These are phyloP conservation scores for Polygonum maritimum DNA, from an alignment of 148 eudicot species.

Conservation along the genomic window DNA sequence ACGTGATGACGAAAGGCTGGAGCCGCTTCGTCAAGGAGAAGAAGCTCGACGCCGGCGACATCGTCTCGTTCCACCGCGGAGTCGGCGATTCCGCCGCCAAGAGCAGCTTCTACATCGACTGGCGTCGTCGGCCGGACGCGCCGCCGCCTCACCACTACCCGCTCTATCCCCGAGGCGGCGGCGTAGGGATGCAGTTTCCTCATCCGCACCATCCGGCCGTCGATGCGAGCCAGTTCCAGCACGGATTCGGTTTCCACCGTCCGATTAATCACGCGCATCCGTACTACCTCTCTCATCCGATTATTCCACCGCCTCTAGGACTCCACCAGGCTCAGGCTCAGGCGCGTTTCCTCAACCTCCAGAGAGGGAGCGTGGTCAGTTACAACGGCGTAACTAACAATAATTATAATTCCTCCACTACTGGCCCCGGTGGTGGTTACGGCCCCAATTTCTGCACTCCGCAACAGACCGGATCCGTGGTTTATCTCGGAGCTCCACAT, in stretches of 20 bases:
- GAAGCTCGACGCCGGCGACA: slow-evolving; percentile 20
- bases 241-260: slow-evolving; percentile 8
- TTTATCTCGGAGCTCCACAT: not conserved
- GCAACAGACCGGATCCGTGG: slow-evolving; percentile 1
- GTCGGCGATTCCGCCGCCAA: not conserved
- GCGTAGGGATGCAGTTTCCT: not conserved
- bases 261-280: not conserved
- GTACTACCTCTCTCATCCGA: not conserved
- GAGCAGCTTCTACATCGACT: slow-evolving; percentile 19
- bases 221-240: not conserved
- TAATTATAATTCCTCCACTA: not conserved
- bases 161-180: not conserved
- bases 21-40: slow-evolving; percentile 25
- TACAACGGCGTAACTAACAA: slow-evolving; percentile 3
- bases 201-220: not conserved
- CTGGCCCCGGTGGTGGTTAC: not conserved
- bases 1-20: slow-evolving; percentile 29
- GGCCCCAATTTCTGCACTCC: slow-evolving; percentile 4
- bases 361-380: slow-evolving; percentile 1
- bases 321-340: not conserved
- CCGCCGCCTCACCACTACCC: slow-evolving; percentile 3
- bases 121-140: not conserved
- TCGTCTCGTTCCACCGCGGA: slow-evolving; percentile 16
- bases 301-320: not conserved
- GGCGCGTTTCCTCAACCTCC: not conserved